A percentile compares a stretch with the other conserved stretches of the same genome.
Conservation (phyloP, 768 basidiomycete species). For the Mrakia blollopis region DNA sequence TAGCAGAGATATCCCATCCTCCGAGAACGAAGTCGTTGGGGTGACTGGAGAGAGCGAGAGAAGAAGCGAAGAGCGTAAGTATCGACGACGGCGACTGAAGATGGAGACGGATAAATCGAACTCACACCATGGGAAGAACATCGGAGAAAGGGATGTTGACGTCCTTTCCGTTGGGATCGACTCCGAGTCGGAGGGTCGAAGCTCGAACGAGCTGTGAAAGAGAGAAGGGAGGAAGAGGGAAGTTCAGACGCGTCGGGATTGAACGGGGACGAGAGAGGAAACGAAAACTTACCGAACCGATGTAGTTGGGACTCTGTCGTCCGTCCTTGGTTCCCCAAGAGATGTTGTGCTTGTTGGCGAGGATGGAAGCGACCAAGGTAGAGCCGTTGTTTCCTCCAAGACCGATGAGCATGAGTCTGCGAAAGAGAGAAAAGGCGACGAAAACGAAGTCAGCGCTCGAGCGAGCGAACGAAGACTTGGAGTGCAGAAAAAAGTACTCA, state of each 20-base stretch:
- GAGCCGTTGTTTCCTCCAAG: slow-evolving; percentile 96
- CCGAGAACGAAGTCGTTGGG: slow-evolving; percentile 90
- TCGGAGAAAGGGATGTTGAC: slow-evolving; percentile 87
- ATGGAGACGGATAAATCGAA: not conserved
- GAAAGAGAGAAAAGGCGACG: slow-evolving; percentile 27
- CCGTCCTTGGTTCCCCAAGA: slow-evolving; percentile 91
- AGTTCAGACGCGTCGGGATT: not conserved
- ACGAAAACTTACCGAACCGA: slow-evolving; percentile 41
- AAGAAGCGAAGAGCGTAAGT: not conserved
- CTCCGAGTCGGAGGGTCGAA: slow-evolving; percentile 86
- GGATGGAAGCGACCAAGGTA: slow-evolving; percentile 86
- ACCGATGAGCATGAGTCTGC: slow-evolving; percentile 92
- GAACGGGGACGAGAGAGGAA: not conserved
- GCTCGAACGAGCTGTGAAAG: slow-evolving; percentile 73
- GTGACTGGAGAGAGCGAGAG: slow-evolving; percentile 48
- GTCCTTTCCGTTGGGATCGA: slow-evolving; percentile 80
- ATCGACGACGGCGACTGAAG: not conserved
- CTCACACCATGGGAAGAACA: slow-evolving; percentile 81
- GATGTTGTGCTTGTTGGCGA: slow-evolving; percentile 93
- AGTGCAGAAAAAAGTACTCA: slow-evolving; percentile 47
- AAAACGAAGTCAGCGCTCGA: not conserved
- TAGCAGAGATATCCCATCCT: slow-evolving; percentile 93
- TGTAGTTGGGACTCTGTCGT: slow-evolving; percentile 91
- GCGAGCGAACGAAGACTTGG: too few species aligned
- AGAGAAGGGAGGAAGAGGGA: not conserved